Evolutionary conservation across 441 rosid genomes (phyloP).

Genomic region (Jatropha podagrica): DNA sequence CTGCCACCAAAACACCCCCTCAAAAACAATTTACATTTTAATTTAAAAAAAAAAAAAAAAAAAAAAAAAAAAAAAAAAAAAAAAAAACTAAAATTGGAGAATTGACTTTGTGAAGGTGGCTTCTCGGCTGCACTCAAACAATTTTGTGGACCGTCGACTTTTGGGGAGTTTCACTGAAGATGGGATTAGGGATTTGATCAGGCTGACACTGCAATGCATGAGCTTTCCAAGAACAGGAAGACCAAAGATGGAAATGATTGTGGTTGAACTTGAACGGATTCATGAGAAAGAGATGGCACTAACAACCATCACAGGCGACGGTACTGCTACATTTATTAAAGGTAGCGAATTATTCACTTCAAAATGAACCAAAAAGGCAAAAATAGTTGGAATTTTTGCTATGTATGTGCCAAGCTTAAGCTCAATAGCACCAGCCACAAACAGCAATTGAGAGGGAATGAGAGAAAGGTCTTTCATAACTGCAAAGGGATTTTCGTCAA

Average conservation of each 20-base stretch:
- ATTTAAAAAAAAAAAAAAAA: too few species aligned
- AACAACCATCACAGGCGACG: slow-evolving; percentile 55
- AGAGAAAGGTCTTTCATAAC: background rate
- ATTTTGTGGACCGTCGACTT: slow-evolving; percentile 45
- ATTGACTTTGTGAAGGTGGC: slow-evolving; percentile 36
- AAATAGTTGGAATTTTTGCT: slow-evolving; percentile 13
- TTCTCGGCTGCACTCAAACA: slow-evolving; percentile 28
- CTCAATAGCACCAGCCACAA: slow-evolving; percentile 15
- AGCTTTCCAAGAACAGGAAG: slow-evolving; percentile 38
- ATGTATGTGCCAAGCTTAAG: slow-evolving; percentile 22
- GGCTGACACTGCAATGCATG: slow-evolving; percentile 49
- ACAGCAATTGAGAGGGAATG: background rate
- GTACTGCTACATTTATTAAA: slow-evolving; percentile 40
- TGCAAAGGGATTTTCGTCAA: slow-evolving; percentile 8
- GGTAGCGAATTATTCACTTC: slow-evolving; percentile 55
- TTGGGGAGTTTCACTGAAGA: slow-evolving; percentile 46
- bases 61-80: too few species aligned
- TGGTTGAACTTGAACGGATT: slow-evolving; percentile 48
- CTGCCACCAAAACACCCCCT: too few species aligned
- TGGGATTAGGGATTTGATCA: slow-evolving; percentile 41
- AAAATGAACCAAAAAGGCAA: slow-evolving; percentile 8
- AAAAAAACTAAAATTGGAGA: background rate
- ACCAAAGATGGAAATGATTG: slow-evolving; percentile 49
- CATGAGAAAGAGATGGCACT: slow-evolving; percentile 47
- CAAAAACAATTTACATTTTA: too few species aligned